Conservation (phyloP, 192 early-diverging fungal species). For the Linderina pennispora region DNA sequence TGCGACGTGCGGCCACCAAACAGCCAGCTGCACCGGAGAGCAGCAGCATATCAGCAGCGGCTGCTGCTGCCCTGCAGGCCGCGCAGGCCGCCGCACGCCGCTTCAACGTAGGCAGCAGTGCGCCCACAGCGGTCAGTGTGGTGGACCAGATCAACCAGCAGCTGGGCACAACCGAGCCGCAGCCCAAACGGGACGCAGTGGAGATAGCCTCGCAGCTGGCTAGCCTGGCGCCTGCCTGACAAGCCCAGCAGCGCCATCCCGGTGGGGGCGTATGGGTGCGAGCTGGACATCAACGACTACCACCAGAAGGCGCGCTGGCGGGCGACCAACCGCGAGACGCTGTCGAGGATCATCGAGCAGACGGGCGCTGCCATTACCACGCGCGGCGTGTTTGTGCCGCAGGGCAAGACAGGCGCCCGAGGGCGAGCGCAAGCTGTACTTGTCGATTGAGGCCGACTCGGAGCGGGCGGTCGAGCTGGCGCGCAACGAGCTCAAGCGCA, state of each 20-base stretch:
- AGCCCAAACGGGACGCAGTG: not conserved
- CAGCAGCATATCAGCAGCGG: constrained; percentile 32
- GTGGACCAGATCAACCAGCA: constrained; percentile 47
- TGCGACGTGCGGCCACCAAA: constrained; percentile 11
- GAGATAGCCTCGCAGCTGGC: too few relatives aligned
- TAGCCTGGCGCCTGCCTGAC: too few relatives aligned
- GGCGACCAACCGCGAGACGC: constrained; percentile 94
- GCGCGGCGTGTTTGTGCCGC: constrained; percentile 80
- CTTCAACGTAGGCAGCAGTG: constrained; percentile 16
- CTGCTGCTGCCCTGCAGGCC: constrained; percentile 27
- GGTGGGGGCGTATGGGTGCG: constrained; percentile 40
- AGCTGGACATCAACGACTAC: constrained; percentile 98
- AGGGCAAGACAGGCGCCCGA: constrained; percentile 73
- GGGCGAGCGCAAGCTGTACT: constrained; percentile 86
- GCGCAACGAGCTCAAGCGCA: constrained; percentile 87
- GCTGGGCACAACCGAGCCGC: constrained; percentile 11
- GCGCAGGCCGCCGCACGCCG: constrained; percentile 39
- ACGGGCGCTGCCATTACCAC: constrained; percentile 95
- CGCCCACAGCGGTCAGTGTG: constrained; percentile 10
- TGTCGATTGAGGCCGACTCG: constrained; percentile 93
- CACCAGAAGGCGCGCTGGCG: constrained; percentile 92
- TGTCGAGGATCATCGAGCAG: constrained; percentile 86
- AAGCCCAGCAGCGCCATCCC: constrained; percentile 8
- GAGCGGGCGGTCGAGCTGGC: constrained; percentile 87
- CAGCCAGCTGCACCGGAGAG: constrained; percentile 22